Evolutionary conservation across 73 alveolate species (phyloP), one percentile per base, ranked within the genome.

Genomic region (Symbiodinium natans): DNA sequence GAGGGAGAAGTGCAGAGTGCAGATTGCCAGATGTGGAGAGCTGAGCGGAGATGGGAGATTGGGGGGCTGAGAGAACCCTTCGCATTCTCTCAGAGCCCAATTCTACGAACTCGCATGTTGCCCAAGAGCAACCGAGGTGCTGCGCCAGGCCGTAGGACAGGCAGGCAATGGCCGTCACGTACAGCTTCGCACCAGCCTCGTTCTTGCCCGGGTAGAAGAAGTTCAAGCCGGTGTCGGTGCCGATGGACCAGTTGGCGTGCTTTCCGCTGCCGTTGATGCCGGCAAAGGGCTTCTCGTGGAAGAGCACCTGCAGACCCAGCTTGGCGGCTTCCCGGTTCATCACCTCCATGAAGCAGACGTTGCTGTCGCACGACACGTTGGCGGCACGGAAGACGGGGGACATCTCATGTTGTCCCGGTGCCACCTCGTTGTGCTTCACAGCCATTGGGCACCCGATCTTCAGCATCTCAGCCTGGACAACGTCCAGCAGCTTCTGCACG

Each of bases 371-470:
- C 54, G 87, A 56, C 82, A 92, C 87, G 80, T 68, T 92, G 90
- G 98, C 98, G 23, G 87, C 23, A 39, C 98, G 88, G 88, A 73
- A 92, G 59, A 92, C 88, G 33, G 98, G 98, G 42, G 98, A 92
- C 98, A 92, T 92, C 98, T 92, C 98, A 89, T 92, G 98, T 59
- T 73, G 88, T 2, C 89, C 89, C 0, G 98, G 98, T 9, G 98
- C 98, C 90, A 92, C 98, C 68, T 88, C 95, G 95, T 88, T 92
- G 98, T 92, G 98, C 90, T 73, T 92, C 90, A 92, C 98, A 1
- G 98, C 98, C 98, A 92, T 92, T 74, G 98, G 98, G 89, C 98
- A 92, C n/a, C 98, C 98, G 31, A 89, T 31, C 88, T 89, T 89
- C 87, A 89, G 38, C 96, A 89, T 89, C 87, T 68, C 96, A 3